Evolutionary conservation across 306 rosid species (phyloP).

Genomic region (Begonia masoniana): DNA sequence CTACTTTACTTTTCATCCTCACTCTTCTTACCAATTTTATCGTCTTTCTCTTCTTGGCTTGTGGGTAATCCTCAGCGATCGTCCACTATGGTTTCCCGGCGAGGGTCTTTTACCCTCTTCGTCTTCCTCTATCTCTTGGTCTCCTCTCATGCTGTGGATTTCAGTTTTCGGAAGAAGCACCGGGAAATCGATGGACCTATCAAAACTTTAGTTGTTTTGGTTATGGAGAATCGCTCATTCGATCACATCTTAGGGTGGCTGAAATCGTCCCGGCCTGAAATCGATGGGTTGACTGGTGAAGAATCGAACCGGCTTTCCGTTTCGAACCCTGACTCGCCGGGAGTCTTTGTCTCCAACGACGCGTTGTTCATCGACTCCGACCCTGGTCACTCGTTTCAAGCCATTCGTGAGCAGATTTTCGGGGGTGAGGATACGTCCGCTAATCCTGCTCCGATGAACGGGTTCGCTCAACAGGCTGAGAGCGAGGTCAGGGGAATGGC

Average conservation of each 20-base stretch:
- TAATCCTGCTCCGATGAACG: conserved; percentile 60
- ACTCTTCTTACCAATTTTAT: neutral
- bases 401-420: conserved; percentile 73
- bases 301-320: conserved; percentile 51
- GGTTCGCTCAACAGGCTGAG: conserved; percentile 85
- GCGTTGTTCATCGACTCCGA: conserved; percentile 61
- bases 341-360: conserved; percentile 36
- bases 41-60: conserved; percentile 11
- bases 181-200: conserved; percentile 62
- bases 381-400: conserved; percentile 91
- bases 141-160: conserved; percentile 15
- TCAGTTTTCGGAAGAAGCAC: conserved; percentile 13
- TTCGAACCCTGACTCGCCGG: conserved; percentile 24
- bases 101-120: conserved; percentile 7
- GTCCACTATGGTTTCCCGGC: conserved; percentile 51
- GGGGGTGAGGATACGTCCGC: conserved; percentile 41
- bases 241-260: conserved; percentile 86
- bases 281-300: conserved; percentile 55
- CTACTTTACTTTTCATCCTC: neutral
- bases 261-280: conserved; percentile 58
- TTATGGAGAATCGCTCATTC: conserved; percentile 96
- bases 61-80: conserved; percentile 29
- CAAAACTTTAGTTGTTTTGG: conserved; percentile 61
- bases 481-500: conserved; percentile 19
- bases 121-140: conserved; percentile 29